These are phyloP conservation scores for Huntiella bhutanensis DNA, from an alignment of 2,329 filamentous ascomycete species.

Conservation along the genomic window DNA sequence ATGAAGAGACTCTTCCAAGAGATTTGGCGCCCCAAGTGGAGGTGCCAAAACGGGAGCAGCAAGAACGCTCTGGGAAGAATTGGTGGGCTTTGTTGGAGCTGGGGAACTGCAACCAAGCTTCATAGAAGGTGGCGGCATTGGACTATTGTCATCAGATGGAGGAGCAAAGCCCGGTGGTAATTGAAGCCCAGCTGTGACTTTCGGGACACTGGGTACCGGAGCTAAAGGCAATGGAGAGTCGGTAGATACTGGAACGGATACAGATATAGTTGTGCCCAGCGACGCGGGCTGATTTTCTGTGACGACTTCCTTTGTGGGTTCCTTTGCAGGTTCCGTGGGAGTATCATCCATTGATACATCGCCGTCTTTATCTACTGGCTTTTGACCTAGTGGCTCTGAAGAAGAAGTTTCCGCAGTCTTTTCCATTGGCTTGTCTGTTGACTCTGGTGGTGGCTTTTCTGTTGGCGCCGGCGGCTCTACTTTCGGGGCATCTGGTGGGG, in stretches of 20 bases:
- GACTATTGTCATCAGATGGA: not conserved
- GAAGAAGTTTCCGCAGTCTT: too few relatives aligned
- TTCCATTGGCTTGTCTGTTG: not conserved
- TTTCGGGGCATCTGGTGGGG: not conserved
- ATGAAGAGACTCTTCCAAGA: conserved; percentile 8
- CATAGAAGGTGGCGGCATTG: conserved; percentile 7
- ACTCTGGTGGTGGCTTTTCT: not conserved
- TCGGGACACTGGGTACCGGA: not conserved
- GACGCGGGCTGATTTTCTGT: too few relatives aligned
- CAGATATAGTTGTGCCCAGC: too few relatives aligned
- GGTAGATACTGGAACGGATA: not conserved
- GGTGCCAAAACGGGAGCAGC: conserved; percentile 23
- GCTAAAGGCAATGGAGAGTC: not conserved
- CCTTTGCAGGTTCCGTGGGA: not conserved
- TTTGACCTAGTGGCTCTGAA: too few relatives aligned
- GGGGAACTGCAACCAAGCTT: not conserved
- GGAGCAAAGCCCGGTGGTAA: conserved; percentile 10
- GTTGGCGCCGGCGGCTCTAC: not conserved
- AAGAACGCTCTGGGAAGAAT: conserved; percentile 16
- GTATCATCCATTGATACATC: conserved; percentile 5
- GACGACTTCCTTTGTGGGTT: too few relatives aligned
- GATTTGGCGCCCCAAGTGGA: conserved; percentile 15
- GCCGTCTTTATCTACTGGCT: conserved; percentile 1
- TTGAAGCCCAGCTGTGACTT: conserved; percentile 3
- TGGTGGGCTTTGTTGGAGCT: conserved; percentile 1